Evolutionary conservation across 192 early-diverging fungal genomes (phyloP).

Genomic region (Backusella luteola): DNA sequence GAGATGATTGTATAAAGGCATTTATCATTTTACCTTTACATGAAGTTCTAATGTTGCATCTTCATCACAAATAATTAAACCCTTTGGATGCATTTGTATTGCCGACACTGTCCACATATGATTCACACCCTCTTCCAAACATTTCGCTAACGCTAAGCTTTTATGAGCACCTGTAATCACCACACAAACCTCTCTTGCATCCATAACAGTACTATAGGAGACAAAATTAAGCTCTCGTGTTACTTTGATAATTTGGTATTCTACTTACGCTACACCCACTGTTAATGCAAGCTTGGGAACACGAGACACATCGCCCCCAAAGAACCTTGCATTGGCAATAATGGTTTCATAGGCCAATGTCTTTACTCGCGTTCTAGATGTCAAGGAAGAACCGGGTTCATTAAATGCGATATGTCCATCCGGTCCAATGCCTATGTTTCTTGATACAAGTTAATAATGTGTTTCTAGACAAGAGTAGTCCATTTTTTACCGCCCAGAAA

Average conservation of each 20-base stretch:
- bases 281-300: constrained; percentile 87
- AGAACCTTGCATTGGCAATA: constrained; percentile 85
- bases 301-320: constrained; percentile 78
- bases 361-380: constrained; percentile 80
- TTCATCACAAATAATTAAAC: constrained; percentile 85
- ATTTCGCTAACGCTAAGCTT: constrained; percentile 38
- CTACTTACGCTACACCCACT: constrained; percentile 71
- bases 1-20: too few species aligned
- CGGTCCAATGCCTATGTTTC: constrained; percentile 63
- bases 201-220: constrained; percentile 73
- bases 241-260: too few species aligned
- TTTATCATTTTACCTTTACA: constrained; percentile 54
- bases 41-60: constrained; percentile 86
- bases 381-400: constrained; percentile 84
- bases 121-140: constrained; percentile 67
- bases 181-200: constrained; percentile 79
- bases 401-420: constrained; percentile 94
- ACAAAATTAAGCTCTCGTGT: too few species aligned
- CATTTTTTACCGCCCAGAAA: constrained; percentile 67
- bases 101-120: constrained; percentile 91
- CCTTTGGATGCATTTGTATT: constrained; percentile 80
- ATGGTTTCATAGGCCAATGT: constrained; percentile 89
- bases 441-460: not conserved
- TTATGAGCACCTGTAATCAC: constrained; percentile 89
- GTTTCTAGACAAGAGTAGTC: too few species aligned